phyloP scores from a whole-genome alignment of 139 green algal species.

The Micromonas commoda region DNA sequence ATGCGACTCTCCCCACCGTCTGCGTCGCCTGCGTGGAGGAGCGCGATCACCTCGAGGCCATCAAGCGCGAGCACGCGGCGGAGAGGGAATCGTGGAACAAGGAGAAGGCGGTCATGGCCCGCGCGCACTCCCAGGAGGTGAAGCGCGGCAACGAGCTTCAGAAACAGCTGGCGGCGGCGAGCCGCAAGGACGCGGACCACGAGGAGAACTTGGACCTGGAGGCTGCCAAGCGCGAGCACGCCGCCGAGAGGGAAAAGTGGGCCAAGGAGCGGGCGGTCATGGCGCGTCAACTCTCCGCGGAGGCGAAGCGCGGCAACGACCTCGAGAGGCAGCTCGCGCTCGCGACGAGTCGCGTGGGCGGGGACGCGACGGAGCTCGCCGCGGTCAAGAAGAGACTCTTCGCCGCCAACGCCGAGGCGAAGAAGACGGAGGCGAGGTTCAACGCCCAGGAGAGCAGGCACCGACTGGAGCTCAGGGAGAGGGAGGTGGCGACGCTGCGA shows the following conservation, averaged over 20 bases:
- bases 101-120: too few relatives aligned
- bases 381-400: too few relatives aligned
- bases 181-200: neutral
- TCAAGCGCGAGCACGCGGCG: neutral
- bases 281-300: too few relatives aligned
- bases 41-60: neutral
- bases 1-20: too few relatives aligned
- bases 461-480: too few relatives aligned
- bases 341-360: neutral
- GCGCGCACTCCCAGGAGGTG: neutral
- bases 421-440: too few relatives aligned
- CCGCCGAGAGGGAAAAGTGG: neutral
- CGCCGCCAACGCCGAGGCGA: too few relatives aligned
- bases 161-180: neutral
- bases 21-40: neutral
- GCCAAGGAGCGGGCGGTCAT: too few relatives aligned
- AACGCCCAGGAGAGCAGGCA: too few relatives aligned
- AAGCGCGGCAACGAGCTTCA: neutral
- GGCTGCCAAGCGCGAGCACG: neutral
- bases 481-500: too few relatives aligned
- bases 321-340: neutral
- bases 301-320: neutral
- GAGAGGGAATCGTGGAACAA: too few relatives aligned
- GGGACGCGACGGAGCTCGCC: too few relatives aligned
- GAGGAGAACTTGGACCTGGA: neutral